Conservation (phyloP, 106 monocot genomes). For the Cymbidium sinense region DNA sequence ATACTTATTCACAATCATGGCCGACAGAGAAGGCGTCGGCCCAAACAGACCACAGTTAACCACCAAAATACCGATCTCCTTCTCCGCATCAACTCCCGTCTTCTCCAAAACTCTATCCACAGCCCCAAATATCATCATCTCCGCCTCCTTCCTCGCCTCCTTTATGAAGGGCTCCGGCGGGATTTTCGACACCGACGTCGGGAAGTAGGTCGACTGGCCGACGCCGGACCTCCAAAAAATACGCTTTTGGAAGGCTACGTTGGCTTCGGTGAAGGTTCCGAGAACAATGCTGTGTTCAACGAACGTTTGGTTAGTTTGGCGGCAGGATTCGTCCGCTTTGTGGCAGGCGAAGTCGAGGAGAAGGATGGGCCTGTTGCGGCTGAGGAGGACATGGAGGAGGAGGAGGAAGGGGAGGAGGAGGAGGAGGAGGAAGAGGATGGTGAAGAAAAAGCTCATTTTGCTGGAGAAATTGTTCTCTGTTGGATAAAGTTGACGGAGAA, state of each 20-base stretch:
- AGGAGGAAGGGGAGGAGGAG: not conserved
- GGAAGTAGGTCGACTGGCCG: slow-evolving; percentile 14
- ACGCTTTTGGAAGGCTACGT: slow-evolving; percentile 21
- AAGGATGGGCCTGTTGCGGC: slow-evolving; percentile 4
- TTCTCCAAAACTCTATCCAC: slow-evolving; percentile 16
- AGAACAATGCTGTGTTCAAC: slow-evolving; percentile 14
- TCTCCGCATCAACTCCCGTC: slow-evolving; percentile 7
- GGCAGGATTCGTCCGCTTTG: not conserved
- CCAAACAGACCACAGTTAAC: slow-evolving; percentile 15
- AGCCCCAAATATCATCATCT: slow-evolving; percentile 11
- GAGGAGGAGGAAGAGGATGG: not conserved
- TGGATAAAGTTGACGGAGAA: not conserved
- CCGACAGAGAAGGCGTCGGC: slow-evolving; percentile 14
- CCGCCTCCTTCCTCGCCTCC: slow-evolving; percentile 23
- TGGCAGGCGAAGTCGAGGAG: slow-evolving; percentile 22
- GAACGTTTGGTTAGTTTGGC: slow-evolving; percentile 8
- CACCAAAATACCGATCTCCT: slow-evolving; percentile 19
- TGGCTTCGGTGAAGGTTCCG: slow-evolving; percentile 11
- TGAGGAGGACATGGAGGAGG: not conserved
- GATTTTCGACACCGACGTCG: not conserved
- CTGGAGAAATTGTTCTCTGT: not conserved
- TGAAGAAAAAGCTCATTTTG: not conserved
- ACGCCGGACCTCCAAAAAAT: slow-evolving; percentile 27
- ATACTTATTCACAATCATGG: slow-evolving; percentile 16
- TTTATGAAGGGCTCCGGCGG: slow-evolving; percentile 8